Conservation (phyloP, 495 filamentous ascomycete species). For the Neohortaea acidophila region DNA sequence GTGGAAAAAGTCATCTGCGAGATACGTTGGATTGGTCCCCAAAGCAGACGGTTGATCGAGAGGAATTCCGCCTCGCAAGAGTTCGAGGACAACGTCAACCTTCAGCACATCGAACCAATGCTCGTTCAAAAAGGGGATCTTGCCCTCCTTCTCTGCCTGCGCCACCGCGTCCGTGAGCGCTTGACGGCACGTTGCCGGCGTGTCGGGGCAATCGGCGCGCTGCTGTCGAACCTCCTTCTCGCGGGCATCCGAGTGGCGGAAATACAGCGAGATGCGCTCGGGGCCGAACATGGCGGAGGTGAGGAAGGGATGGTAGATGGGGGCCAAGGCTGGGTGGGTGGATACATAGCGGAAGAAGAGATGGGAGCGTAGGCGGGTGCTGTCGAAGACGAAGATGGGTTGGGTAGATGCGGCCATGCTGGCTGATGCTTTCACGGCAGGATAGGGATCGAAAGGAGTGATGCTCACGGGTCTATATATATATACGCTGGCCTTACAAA, state of each 20-base stretch:
- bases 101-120: neutral
- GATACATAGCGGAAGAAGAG: neutral
- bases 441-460: too few species aligned
- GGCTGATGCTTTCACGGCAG: too few species aligned
- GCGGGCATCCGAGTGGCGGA: too few species aligned
- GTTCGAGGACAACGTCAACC: neutral
- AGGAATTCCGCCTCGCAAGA: too few species aligned
- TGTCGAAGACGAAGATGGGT: slow-evolving; percentile 2
- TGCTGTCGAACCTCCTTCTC: too few species aligned
- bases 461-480: too few species aligned
- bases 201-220: too few species aligned
- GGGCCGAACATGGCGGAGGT: neutral
- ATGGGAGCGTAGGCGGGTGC: neutral
- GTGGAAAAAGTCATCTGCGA: neutral
- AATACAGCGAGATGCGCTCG: neutral
- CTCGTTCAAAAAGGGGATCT: neutral
- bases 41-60: too few species aligned
- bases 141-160: neutral
- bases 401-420: too few species aligned
- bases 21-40: neutral
- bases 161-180: neutral
- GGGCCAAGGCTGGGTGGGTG: neutral
- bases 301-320: neutral
- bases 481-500: too few species aligned
- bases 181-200: too few species aligned